These are phyloP conservation scores for Termitomyces titanicus DNA, from an alignment of 768 basidiomycete species.

Conservation along the genomic window DNA sequence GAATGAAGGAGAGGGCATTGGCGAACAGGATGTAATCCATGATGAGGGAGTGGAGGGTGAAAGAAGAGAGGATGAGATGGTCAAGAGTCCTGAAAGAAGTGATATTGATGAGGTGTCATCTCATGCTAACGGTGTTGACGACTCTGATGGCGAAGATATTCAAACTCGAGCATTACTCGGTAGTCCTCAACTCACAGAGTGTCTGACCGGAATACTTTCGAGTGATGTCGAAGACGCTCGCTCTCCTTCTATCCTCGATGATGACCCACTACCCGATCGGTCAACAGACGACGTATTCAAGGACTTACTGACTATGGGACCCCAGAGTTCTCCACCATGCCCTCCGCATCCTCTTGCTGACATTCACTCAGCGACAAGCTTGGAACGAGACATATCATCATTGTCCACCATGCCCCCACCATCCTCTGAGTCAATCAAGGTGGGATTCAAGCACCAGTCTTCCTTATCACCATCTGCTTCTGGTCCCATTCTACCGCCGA, in stretches of 20 bases:
- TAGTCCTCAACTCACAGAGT: background rate
- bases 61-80: constrained; percentile 9
- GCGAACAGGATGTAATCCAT: constrained; percentile 20
- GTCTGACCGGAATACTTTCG: background rate
- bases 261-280: background rate
- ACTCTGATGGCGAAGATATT: constrained; percentile 10
- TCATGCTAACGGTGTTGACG: background rate
- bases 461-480: background rate
- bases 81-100: background rate
- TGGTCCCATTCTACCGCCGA: background rate
- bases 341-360: background rate
- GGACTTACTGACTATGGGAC: background rate
- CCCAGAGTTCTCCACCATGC: background rate
- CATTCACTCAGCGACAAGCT: background rate
- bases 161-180: constrained; percentile 16
- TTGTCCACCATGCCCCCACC: background rate
- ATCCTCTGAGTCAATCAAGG: background rate
- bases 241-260: background rate
- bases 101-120: background rate
- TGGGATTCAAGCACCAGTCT: background rate
- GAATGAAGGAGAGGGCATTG: constrained; percentile 30
- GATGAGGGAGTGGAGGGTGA: constrained; percentile 10
- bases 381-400: background rate
- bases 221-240: background rate
- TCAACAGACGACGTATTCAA: background rate